These are phyloP conservation scores for Pyricularia sp. DNA, from an alignment of 2,329 filamentous ascomycete species.

Conservation along the genomic window DNA sequence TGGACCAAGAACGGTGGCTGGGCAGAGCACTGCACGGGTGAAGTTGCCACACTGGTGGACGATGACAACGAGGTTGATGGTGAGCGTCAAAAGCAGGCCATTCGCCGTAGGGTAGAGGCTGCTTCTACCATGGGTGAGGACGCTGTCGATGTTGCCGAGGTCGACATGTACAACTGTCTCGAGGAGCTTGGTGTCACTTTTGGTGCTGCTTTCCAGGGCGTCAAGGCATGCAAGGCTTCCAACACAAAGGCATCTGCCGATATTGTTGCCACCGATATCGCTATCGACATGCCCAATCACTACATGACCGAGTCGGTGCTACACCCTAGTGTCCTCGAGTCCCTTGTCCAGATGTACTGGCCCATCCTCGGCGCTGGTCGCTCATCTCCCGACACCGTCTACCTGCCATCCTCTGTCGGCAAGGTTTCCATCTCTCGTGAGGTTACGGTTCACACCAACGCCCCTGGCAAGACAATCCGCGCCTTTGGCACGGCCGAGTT, in stretches of 20 bases:
- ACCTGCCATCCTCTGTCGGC: constrained; percentile 31
- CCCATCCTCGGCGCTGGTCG: constrained; percentile 23
- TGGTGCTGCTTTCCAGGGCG: constrained; percentile 40
- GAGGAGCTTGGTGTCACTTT: constrained; percentile 37
- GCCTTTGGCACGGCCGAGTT: constrained; percentile 27
- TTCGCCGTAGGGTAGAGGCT: constrained; percentile 18
- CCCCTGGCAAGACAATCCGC: constrained; percentile 21
- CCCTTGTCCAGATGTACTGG: constrained; percentile 31
- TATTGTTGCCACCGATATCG: constrained; percentile 24
- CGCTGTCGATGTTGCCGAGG: constrained; percentile 17
- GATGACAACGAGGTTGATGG: constrained; percentile 31
- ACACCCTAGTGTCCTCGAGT: constrained; percentile 29
- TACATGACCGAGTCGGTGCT: constrained; percentile 22
- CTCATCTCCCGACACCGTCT: constrained; percentile 24
- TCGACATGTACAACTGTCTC: constrained; percentile 35
- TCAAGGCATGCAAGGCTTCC: constrained; percentile 33
- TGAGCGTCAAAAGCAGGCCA: constrained; percentile 18
- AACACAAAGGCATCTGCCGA: constrained; percentile 22
- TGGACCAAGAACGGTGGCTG: constrained; percentile 42
- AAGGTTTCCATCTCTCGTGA: constrained; percentile 25
- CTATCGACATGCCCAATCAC: constrained; percentile 28
- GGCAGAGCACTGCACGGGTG: constrained; percentile 49
- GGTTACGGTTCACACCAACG: constrained; percentile 16
- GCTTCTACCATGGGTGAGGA: constrained; percentile 19
- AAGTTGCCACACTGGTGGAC: constrained; percentile 29